Evolutionary conservation across 768 basidiomycete species (phyloP).

Genomic region (Mycena albidolilacea): DNA sequence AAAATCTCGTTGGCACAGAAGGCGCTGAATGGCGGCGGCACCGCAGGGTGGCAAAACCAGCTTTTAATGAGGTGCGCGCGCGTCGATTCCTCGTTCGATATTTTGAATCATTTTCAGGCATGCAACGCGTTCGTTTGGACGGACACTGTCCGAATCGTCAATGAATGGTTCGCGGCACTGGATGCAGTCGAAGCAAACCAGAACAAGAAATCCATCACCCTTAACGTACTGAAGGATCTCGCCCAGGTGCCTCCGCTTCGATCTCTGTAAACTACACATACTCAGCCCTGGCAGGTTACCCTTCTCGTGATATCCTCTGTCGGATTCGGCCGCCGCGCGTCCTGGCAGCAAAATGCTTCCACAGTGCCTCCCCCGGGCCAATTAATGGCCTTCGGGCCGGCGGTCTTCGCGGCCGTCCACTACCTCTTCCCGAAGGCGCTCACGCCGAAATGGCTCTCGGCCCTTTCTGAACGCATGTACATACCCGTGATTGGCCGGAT

Average conservation of each 20-base stretch:
- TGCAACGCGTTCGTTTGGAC: conserved; percentile 64
- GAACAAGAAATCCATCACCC: neutral
- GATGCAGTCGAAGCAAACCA: conserved; percentile 38
- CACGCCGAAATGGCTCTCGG: conserved; percentile 53
- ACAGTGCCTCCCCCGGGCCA: conserved; percentile 48
- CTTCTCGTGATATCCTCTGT: conserved; percentile 59
- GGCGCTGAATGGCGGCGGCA: conserved; percentile 64
- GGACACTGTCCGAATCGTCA: conserved; percentile 55
- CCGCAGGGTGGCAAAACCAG: conserved; percentile 60
- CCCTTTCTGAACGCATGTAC: conserved; percentile 44
- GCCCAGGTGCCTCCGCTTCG: neutral
- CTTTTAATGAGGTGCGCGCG: conserved; percentile 62
- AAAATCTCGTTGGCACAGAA: conserved; percentile 59
- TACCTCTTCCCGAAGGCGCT: conserved; percentile 48
- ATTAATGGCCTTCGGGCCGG: conserved; percentile 52
- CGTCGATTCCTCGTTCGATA: neutral
- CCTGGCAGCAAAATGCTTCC: conserved; percentile 50
- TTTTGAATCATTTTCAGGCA: conserved; percentile 46
- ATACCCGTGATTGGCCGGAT: conserved; percentile 55
- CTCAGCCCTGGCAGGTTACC: conserved; percentile 32
- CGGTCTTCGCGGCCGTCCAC: conserved; percentile 49
- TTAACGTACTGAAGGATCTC: conserved; percentile 4
- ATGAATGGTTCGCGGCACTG: conserved; percentile 61
- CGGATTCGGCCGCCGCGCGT: conserved; percentile 56
- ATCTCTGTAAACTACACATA: neutral